phyloP scores from a whole-genome alignment of 1,284 basidiomycete genomes.

The Trametes hirsuta region DNA sequence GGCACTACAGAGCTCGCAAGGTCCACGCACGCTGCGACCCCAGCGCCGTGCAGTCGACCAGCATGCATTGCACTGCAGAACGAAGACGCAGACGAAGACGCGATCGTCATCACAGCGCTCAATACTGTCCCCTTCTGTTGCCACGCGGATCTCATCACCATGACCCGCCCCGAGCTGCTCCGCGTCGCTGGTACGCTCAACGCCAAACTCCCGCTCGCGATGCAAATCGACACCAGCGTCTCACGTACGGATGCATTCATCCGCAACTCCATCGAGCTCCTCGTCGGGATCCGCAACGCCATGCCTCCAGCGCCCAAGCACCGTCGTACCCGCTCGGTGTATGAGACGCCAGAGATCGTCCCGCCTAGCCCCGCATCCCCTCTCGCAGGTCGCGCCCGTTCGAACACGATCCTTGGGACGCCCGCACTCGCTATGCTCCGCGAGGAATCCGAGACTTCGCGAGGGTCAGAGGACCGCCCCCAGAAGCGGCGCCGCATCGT shows the following conservation, averaged over 20 bases:
- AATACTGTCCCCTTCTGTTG: conserved; percentile 58
- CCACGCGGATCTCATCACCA: conserved; percentile 61
- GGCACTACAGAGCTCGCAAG: not conserved
- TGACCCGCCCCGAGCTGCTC: conserved; percentile 51
- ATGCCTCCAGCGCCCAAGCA: conserved; percentile 14
- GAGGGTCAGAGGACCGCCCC: conserved; percentile 10
- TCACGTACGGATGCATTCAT: conserved; percentile 40
- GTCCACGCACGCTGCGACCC: not conserved
- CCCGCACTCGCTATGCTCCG: conserved; percentile 21
- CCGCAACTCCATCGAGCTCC: conserved; percentile 49
- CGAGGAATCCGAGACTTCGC: conserved; percentile 20
- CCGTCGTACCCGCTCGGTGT: conserved; percentile 5
- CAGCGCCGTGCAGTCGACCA: not conserved
- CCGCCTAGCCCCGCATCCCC: conserved; percentile 23
- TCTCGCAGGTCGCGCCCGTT: conserved; percentile 19
- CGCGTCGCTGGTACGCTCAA: conserved; percentile 51
- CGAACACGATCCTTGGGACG: conserved; percentile 9
- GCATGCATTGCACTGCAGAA: conserved; percentile 44
- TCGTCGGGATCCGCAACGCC: conserved; percentile 50
- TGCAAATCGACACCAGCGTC: conserved; percentile 47
- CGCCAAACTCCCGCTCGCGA: conserved; percentile 46
- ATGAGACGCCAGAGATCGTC: conserved; percentile 2
- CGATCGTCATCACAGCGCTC: conserved; percentile 59
- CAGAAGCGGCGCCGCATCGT: conserved; percentile 25
- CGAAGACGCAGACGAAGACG: conserved; percentile 50